Base-by-base conservation (phyloP, 192 early-diverging fungal species). In the Backusella australiensis region DNA sequence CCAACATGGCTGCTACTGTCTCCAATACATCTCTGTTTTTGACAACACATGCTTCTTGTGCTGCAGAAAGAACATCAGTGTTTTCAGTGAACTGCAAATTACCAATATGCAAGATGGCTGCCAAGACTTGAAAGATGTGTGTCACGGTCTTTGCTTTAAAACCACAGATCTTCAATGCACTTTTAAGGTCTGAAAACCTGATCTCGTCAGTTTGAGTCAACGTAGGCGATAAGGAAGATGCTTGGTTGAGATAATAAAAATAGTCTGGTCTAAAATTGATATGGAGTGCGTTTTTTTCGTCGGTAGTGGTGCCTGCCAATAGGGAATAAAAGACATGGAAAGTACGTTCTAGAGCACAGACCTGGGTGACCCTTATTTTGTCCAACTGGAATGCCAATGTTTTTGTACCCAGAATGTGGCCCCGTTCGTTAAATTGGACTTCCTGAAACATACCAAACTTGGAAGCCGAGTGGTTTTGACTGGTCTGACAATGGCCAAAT, bases 51-150 rank as follows among this genome's bases (percentile, higher is more conserved):
- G 90, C 76, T n/a, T 93, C 93, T 73, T 92, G 83, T 7, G 86
- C 87, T 8, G 19, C 36, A 6, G 32, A 36, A 1, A 71, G 86
- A 15, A 77, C 73, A 76, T 90, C 89, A 39, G 84, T 82, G 53
- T 81, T 79, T 68, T 92, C 94, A 3, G 83, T 72, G 77, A 99
- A 99, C 73, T 90, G 85, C 15, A 96, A 79, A 68, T 97, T 96
- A 44, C 96, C 96, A 34, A 99, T 81, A 72, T 97, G 96, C 77
- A 99, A 80, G 52, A 98, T 93, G 0, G 94, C 97, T 0, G 96
- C 90, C 38, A 99, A 78, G 1, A 94, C 76, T 74, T 94, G 92
- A 80, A 94, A 97, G 17, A 99, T 86, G 35, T 90, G 88, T 46
- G 86, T 83, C 52, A 95, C 93, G 75, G 88, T 86, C 52, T 93